Evolutionary conservation across 208 protist species (phyloP), one percentile per base, ranked within the genome.

Genomic region (Trypanosoma avium): DNA sequence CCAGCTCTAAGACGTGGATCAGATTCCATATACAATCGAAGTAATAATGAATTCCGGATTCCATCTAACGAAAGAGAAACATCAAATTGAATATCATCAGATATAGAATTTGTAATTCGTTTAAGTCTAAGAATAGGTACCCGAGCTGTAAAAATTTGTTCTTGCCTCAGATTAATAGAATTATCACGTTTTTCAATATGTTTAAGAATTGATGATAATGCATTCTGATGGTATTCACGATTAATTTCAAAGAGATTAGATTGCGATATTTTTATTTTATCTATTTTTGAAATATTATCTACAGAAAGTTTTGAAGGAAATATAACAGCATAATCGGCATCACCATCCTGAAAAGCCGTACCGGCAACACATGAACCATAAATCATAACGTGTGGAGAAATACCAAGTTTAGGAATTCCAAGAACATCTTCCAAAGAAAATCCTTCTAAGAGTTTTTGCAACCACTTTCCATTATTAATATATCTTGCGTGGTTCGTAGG

Each of bases 51-150:
- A 54, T 94, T 94, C 26, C 76, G 70, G 43, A 86, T 5, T 0
- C 88, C 88, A 59, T 89, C 69, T 5, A 89, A 45, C 2, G 88
- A 91, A 10, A 94, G 64, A 30, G 80, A 91, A 19, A 94, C n/a
- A 64, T 94, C 88, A 70, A 90, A 92, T 21, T 84, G 33, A 17
- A 49, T 79, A 8, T n/a, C 17, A 43, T 62, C 42, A 15, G 35
- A 22, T 0, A 42, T 53, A 32, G 48, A 30, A 5, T 4, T 26
- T 22, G 2, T 47, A 21, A 60, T 79, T 26, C 47, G 56, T 4
- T 63, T 38, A 52, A 81, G 70, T 43, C 81, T 62, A 24, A 92
- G 47, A 60, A 94, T 82, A 0, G 88, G 88, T 13, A 92, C 73
- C 52, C 88, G 76, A 32, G 88, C 85, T 5, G 71, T 73, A 60